Percentiles rank a stretch among this genome's conserved stretches.
These are phyloP conservation scores for Termitomyces sp. DNA, from an alignment of 768 basidiomycete genomes.

Conservation along the genomic window DNA sequence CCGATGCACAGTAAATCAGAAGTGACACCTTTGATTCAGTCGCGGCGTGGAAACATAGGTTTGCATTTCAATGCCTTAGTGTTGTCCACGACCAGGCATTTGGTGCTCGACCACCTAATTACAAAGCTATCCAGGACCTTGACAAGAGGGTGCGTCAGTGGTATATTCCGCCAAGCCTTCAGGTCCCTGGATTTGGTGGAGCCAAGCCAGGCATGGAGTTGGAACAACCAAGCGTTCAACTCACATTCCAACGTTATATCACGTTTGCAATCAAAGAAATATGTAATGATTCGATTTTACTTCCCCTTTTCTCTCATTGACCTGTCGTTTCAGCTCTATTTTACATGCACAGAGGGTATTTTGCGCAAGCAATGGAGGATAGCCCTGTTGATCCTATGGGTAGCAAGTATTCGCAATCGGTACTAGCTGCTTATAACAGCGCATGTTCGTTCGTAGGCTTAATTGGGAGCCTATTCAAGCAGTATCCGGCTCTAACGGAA, in stretches of 20 bases:
- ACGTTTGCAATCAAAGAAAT: conserved; percentile 67
- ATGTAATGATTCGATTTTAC: conserved; percentile 31
- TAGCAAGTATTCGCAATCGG: conserved; percentile 63
- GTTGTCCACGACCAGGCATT: conserved; percentile 66
- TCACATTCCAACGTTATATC: conserved; percentile 65
- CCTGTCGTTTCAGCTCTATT: conserved; percentile 42
- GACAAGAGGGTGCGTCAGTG: conserved; percentile 61
- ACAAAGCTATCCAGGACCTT: conserved; percentile 56
- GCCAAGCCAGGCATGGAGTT: conserved; percentile 34
- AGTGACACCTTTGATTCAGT: conserved; percentile 29
- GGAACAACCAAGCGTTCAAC: conserved; percentile 44
- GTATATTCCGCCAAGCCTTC: conserved; percentile 59
- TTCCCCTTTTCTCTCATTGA: background rate
- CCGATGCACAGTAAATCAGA: background rate
- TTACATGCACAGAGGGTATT: conserved; percentile 73
- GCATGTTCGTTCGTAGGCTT: conserved; percentile 65
- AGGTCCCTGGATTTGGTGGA: conserved; percentile 58
- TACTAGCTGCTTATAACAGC: conserved; percentile 63
- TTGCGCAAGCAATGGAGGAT: conserved; percentile 64
- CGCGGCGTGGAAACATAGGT: conserved; percentile 66
- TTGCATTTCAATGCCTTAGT: conserved; percentile 54
- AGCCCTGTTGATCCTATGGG: conserved; percentile 59
- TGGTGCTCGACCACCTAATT: conserved; percentile 54
- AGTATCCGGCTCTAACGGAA: conserved; percentile 60
- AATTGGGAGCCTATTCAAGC: conserved; percentile 58